phyloP scores from a whole-genome alignment of 2,329 filamentous ascomycete genomes.

The Tolypocladium endophyticum region DNA sequence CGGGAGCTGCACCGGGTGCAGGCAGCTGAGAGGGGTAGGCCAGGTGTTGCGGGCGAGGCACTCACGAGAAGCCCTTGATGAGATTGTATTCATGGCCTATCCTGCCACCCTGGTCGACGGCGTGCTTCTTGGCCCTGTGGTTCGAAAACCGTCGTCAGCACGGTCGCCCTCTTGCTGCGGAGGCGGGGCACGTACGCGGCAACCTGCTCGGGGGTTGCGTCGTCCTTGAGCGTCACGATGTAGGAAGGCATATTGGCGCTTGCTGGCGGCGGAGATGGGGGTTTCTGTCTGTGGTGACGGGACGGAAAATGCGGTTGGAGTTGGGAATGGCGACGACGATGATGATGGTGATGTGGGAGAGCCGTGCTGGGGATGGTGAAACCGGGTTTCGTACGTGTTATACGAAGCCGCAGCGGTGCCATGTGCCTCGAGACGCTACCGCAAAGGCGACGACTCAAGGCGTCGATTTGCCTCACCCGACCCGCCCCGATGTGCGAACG shows the following conservation, averaged over 20 bases:
- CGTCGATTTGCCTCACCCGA: neutral
- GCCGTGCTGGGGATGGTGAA: neutral
- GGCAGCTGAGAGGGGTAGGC: neutral
- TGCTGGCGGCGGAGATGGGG: conserved; percentile 2
- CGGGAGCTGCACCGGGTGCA: neutral
- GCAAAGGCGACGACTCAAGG: neutral
- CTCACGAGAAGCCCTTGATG: conserved; percentile 91
- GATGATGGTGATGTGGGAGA: neutral
- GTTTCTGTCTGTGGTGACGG: neutral
- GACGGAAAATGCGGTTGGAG: neutral
- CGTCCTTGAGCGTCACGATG: conserved; percentile 63
- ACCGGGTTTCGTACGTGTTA: neutral
- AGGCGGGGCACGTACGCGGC: conserved; percentile 40
- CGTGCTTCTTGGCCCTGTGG: conserved; percentile 64
- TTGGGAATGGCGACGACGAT: neutral
- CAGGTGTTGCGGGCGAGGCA: conserved; percentile 9
- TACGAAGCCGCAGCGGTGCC: neutral
- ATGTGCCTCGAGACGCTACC: neutral
- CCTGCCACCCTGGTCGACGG: conserved; percentile 64
- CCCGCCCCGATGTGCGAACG: neutral
- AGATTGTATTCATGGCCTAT: conserved; percentile 77
- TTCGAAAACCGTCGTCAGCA: neutral
- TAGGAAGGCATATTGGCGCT: conserved; percentile 40
- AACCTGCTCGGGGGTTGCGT: conserved; percentile 56
- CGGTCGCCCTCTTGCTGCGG: neutral